Evolutionary conservation across 176 grass and related monocot species (phyloP), one percentile per base, ranked within the genome.

Genomic region (Microstegium vimineum): DNA sequence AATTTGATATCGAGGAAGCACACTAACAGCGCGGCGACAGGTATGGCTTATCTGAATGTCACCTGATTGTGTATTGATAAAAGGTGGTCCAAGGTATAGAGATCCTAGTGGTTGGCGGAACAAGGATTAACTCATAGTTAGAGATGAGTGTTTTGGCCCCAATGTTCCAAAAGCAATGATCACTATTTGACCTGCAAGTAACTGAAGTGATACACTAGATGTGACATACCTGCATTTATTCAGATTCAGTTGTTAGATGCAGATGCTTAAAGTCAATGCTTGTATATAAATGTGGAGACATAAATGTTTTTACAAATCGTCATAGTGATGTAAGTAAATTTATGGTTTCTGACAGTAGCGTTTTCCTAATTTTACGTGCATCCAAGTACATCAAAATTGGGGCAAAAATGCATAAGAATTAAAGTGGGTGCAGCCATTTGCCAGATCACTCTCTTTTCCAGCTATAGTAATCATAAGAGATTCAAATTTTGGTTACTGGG

Each of bases 1-100:
- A 99, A 99, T 76, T 84, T 99, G 87, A 99, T 99, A 88, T 95
- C 93, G 1, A 99, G 96, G 80, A 95, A 95, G 86, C 96, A 99
- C 80, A 99, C 93, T 45, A 99, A 99, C 60, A 99, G 87, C 46
- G 96, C 96, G 1, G 93, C 96, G 38, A 99, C 96, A 78, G 96
- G 96, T 99, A 91, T 34, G 73, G 28, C 15, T 49, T 1, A 7
- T 56, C 65, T 66, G 22, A 59, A 35, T 65, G 28, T 18, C 62
- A 28, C 4, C 82, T 54, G 41, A 8, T 36, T 54, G 23, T 27
- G 18, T 13, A 45, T 37, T 73, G 25, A 33, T 51, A 31, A 40
- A n/a, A 32, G 3, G 31, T 82, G 54, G 6, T 60, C 3, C 68
- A 17, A 11, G 10, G 36, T 81, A 35, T 63, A 38, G 15, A 13